Conservation (phyloP, 129 eudicot genomes). For the Sambucus nigra region DNA sequence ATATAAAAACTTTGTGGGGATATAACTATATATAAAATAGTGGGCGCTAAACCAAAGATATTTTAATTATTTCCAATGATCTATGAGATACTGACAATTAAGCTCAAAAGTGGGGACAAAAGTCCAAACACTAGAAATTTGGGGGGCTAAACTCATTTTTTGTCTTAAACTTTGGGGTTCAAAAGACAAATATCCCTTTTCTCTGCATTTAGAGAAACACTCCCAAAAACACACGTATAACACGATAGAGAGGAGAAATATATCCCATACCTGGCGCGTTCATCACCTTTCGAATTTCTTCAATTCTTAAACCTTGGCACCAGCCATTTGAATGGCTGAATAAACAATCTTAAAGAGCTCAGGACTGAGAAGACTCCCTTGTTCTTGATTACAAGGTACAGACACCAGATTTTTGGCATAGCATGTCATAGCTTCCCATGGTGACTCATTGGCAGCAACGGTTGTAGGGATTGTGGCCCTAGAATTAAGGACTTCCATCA, state of each 20-base stretch:
- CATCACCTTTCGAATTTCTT: conserved; percentile 34
- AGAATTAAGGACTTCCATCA: conserved; percentile 20
- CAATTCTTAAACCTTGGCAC: conserved; percentile 84
- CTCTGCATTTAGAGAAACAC: no score
- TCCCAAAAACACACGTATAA: no score
- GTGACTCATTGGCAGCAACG: conserved; percentile 28
- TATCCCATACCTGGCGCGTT: conserved; percentile 34
- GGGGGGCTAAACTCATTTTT: no score
- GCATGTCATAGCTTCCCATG: conserved; percentile 75
- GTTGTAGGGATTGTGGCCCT: conserved; percentile 15
- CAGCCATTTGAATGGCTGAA: conserved; percentile 77
- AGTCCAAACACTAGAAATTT: no score
- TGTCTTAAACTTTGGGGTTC: no score
- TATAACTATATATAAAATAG: no score
- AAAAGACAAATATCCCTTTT: no score
- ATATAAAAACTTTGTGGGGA: no score
- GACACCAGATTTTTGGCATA: conserved; percentile 32
- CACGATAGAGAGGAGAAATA: not conserved
- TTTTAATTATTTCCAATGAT: no score
- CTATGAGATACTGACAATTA: no score
- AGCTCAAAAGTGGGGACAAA: no score
- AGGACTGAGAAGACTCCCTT: conserved; percentile 26
- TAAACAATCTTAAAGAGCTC: conserved; percentile 39
- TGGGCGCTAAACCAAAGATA: no score
- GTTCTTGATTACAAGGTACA: conserved; percentile 20